Base-by-base conservation (phyloP, 352 stramenopile species). In the Phytophthora crassamura region DNA sequence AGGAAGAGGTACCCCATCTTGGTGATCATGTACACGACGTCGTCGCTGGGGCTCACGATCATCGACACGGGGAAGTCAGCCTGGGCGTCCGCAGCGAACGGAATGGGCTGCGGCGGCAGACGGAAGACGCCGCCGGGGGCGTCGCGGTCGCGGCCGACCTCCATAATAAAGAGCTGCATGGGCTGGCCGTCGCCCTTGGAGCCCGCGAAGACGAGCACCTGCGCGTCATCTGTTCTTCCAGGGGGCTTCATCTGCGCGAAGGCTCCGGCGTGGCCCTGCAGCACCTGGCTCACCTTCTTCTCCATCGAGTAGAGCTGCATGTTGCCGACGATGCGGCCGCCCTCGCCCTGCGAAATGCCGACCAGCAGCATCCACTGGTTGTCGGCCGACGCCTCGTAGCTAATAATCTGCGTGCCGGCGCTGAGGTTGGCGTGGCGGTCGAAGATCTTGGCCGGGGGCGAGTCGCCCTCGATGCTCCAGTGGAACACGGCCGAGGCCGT, bases 1-100 rank as follows among this genome's bases (percentile, higher is more conserved):
- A 99, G 89, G 87, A 99, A 99, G 34, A 99, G 82, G 77, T 99
- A 99, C 47, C 98, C 98, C 93, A 99, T 99, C 90, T 99, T 99
- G 33, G 98, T 99, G 64, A 99, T 97, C 80, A 99, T 95, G 77
- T 99, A 99, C 40, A 99, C 91, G 51, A 99, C 78, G 58, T 99
- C 95, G 59, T 98, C 91, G 34, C 78, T 74, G 12, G 90, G 84
- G 33, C 81, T 97, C 53, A 98, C 85, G 42, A 98, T 77, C 81
- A 99, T 97, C 64, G 91, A 98, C 39, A 99, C 98, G 5, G 98
- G 97, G 83, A 99, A 99, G 80, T 99, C 98, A 47, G 93, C 90
- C 22, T 88, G 86, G 5, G 97, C 97, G 76, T 99, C 98, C 0
- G 96, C 85, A 28, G 98, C 95, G 62, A 99, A 96, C 32, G 97